Conservation (phyloP, 768 basidiomycete genomes). For the Dentipellis sp. region DNA sequence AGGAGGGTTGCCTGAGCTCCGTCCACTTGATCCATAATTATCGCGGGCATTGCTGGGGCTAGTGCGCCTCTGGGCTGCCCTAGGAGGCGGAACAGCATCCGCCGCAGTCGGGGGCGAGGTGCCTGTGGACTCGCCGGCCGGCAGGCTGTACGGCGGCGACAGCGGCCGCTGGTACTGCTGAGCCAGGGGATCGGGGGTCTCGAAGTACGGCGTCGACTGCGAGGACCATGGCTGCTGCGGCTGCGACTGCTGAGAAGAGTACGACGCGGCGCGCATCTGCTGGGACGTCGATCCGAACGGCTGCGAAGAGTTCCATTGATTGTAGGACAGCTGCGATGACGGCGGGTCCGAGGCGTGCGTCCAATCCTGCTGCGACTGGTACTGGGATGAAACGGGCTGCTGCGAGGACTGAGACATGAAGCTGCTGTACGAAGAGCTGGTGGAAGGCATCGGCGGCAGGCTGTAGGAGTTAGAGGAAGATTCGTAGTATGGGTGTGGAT, state of each 20-base stretch:
- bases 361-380: slow-evolving; percentile 11
- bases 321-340: slow-evolving; percentile 26
- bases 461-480: slow-evolving; percentile 16
- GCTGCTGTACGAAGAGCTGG: slow-evolving; percentile 14
- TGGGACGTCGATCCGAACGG: slow-evolving; percentile 18
- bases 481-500: slow-evolving; percentile 20
- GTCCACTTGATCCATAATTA: slow-evolving; percentile 32
- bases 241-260: slow-evolving; percentile 19
- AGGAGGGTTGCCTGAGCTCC: slow-evolving; percentile 56
- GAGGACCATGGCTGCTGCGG: slow-evolving; percentile 32
- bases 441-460: slow-evolving; percentile 16
- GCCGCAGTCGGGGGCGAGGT: slow-evolving; percentile 19
- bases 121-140: slow-evolving; percentile 13
- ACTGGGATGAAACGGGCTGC: slow-evolving; percentile 9
- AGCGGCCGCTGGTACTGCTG: slow-evolving; percentile 14
- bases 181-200: slow-evolving; percentile 16
- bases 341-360: slow-evolving; percentile 18
- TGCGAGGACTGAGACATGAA: slow-evolving; percentile 9
- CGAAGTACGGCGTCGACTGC: slow-evolving; percentile 31
- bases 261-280: slow-evolving; percentile 20
- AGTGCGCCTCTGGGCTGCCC: slow-evolving; percentile 32
- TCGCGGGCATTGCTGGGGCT: slow-evolving; percentile 44
- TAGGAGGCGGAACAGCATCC: slow-evolving; percentile 46
- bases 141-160: slow-evolving; percentile 14
- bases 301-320: slow-evolving; percentile 10